Conservation (phyloP, 768 basidiomycete genomes). For the Suillus brevipes region DNA sequence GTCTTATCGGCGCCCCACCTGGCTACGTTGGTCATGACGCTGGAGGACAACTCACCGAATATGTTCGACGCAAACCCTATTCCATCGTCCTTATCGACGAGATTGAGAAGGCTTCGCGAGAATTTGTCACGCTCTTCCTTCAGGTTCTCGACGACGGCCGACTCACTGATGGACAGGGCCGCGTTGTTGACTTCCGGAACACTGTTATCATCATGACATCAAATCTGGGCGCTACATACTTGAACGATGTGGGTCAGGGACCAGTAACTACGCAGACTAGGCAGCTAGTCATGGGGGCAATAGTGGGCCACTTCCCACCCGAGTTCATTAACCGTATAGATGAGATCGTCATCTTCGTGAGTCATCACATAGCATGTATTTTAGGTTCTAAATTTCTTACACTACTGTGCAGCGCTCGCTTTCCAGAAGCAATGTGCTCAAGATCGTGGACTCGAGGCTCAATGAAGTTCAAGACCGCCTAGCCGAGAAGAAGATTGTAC, state of each 20-base stretch:
- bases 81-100: slow-evolving; percentile 84
- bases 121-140: slow-evolving; percentile 68
- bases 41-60: slow-evolving; percentile 91
- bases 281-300: slow-evolving; percentile 73
- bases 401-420: slow-evolving; percentile 62
- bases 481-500: slow-evolving; percentile 71
- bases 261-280: slow-evolving; percentile 60
- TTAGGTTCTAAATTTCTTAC: slow-evolving; percentile 29
- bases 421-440: slow-evolving; percentile 71
- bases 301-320: slow-evolving; percentile 85
- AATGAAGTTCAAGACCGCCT: slow-evolving; percentile 85
- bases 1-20: slow-evolving; percentile 70
- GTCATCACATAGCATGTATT: slow-evolving; percentile 15
- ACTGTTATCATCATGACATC: slow-evolving; percentile 95
- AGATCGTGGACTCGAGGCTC: slow-evolving; percentile 88
- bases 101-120: slow-evolving; percentile 87
- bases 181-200: slow-evolving; percentile 83
- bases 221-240: slow-evolving; percentile 79
- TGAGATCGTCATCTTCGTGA: slow-evolving; percentile 72
- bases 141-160: slow-evolving; percentile 93
- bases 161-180: slow-evolving; percentile 91
- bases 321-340: slow-evolving; percentile 93
- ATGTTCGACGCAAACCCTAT: slow-evolving; percentile 89
- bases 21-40: slow-evolving; percentile 92
- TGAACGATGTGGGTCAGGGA: slow-evolving; percentile 75